Evolutionary conservation across 1,284 basidiomycete species (phyloP), one percentile per base, ranked within the genome.

Genomic region (Cutaneotrichosporon daszewskae): DNA sequence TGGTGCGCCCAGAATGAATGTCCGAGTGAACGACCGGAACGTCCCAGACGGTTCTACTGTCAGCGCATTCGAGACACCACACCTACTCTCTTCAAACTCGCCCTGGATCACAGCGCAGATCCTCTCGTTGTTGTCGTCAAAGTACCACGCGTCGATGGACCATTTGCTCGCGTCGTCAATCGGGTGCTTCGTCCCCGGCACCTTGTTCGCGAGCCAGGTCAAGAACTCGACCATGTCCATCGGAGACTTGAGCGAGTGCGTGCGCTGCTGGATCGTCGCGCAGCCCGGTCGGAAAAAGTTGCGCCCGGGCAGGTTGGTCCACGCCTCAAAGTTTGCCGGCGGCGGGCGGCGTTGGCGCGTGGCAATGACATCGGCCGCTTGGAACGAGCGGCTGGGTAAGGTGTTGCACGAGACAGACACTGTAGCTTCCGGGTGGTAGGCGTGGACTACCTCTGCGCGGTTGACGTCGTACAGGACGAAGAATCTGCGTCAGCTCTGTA

Each of bases 321-420:
- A 94, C 4, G 75, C 69, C 8, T 76, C 72, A 87, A 35, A 81
- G 77, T 48, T 91, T 70, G 61, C 84, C 81, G 59, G 80, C 77
- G 71, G 91, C 3, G 91, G 66, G 88, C 84, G 27, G 85, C 75
- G 22, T 53, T 66, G 46, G 57, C 47, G 5, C 45, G 47, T 7
- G 42, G 25, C 22, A 16, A 16, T 16, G 9, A 64, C 45, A 7
- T 60, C 51, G 3, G 24, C 20, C 3, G 53, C 49, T 35, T 57
- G 56, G 22, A 37, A 35, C 1, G 66, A 68, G 39, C 84, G 84
- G 10, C 76, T 72, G 5, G 88, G 87, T 36, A 91, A 84, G 2
- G 90, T 90, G 65, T 91, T 90, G 55, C 81, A 78, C 12, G 84
- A 83, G 66, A 84, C 84, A 0, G 91, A 94, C 62, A 96, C 91